Conservation (phyloP, 768 basidiomycete genomes). For the Leccinum arenicola region DNA sequence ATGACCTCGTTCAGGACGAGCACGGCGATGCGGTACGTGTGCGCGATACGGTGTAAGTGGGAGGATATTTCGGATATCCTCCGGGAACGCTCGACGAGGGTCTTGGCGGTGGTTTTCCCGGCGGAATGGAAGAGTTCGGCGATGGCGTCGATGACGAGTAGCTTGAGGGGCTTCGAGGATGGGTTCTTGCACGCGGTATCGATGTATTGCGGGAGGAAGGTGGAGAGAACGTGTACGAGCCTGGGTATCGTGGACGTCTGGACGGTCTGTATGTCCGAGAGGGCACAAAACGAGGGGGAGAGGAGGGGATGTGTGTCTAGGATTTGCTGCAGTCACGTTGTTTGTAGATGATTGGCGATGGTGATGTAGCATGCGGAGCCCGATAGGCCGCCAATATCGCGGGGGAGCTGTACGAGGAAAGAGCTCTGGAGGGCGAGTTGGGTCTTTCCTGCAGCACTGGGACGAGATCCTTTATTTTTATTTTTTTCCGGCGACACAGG, state of each 20-base stretch:
- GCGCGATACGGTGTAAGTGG: constrained; percentile 69
- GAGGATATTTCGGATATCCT: constrained; percentile 65
- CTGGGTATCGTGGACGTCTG: constrained; percentile 51
- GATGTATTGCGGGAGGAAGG: constrained; percentile 53
- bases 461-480: no score
- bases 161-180: constrained; percentile 57
- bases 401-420: constrained; percentile 71
- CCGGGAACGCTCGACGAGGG: constrained; percentile 71
- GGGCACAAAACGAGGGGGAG: constrained; percentile 40
- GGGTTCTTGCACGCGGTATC: constrained; percentile 28
- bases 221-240: constrained; percentile 53
- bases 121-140: constrained; percentile 77
- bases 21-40: constrained; percentile 61
- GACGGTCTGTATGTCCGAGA: constrained; percentile 62
- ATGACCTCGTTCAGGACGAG: constrained; percentile 88
- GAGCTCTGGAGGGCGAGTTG: constrained; percentile 86
- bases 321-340: constrained; percentile 67
- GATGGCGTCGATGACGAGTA: constrained; percentile 86
- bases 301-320: constrained; percentile 48
- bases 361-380: constrained; percentile 80
- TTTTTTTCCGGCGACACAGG: no score
- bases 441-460: constrained; percentile 92
- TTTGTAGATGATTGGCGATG: constrained; percentile 67
- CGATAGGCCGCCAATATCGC: constrained; percentile 49
- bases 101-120: constrained; percentile 54